These are phyloP conservation scores for Naganishia kalamii DNA, from an alignment of 768 basidiomycete genomes.

Conservation along the genomic window DNA sequence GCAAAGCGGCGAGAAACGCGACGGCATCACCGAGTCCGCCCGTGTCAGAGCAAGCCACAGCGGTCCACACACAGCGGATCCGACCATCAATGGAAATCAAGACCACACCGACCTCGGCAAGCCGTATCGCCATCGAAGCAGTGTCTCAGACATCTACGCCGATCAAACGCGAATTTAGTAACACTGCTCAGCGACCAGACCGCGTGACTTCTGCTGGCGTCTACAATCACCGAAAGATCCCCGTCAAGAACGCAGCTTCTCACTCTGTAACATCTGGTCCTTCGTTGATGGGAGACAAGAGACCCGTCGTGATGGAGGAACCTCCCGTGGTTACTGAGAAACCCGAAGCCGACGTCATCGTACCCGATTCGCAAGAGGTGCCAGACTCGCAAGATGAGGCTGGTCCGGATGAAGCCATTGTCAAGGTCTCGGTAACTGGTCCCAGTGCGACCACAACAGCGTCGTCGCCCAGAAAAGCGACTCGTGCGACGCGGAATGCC, in stretches of 20 bases:
- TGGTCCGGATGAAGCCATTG: neutral
- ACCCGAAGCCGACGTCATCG: neutral
- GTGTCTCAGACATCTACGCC: neutral
- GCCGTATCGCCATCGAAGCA: neutral
- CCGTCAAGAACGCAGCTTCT: constrained; percentile 12
- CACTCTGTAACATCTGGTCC: neutral
- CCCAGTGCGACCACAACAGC: neutral
- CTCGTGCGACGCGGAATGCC: neutral
- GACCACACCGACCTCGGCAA: neutral
- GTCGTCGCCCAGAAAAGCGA: neutral
- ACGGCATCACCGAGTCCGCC: constrained; percentile 8
- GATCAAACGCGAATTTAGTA: neutral
- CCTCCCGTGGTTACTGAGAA: neutral
- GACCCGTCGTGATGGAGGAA: neutral
- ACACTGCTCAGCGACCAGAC: neutral
- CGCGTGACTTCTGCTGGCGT: neutral
- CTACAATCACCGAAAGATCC: constrained; percentile 6
- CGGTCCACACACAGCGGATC: neutral
- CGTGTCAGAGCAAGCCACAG: neutral
- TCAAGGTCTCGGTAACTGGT: neutral
- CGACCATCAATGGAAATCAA: neutral
- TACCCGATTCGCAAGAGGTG: constrained; percentile 13
- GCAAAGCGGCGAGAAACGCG: neutral
- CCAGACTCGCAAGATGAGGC: constrained; percentile 9
- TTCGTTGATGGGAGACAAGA: neutral